Conservation (phyloP, 176 grass and related monocot species). For the Musa schizocarpa region DNA sequence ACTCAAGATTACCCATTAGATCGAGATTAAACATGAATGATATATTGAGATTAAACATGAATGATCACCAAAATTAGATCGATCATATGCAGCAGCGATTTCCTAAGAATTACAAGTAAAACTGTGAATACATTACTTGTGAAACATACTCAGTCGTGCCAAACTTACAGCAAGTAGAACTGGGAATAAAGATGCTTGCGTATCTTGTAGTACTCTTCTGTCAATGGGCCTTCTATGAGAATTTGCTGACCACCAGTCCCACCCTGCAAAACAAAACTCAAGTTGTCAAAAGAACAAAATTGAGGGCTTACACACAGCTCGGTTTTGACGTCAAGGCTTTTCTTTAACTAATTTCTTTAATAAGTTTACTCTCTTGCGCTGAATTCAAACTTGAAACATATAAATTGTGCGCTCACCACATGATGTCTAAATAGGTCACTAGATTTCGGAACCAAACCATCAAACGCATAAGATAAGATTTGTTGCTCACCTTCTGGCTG, state of each 20-base stretch:
- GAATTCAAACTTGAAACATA: too few species aligned
- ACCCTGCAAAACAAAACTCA: conserved; percentile 32
- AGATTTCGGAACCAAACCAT: not conserved
- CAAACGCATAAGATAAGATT: not conserved
- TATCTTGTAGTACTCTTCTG: conserved; percentile 87
- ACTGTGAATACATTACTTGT: not conserved
- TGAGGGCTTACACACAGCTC: not conserved
- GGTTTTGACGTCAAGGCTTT: too few species aligned
- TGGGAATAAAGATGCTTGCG: conserved; percentile 78
- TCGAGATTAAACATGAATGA: not conserved
- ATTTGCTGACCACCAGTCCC: conserved; percentile 65
- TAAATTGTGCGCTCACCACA: too few species aligned
- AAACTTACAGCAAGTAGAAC: conserved; percentile 57
- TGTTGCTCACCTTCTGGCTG: conserved; percentile 57
- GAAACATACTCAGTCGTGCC: not conserved
- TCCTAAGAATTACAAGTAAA: not conserved
- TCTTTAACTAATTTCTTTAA: too few species aligned
- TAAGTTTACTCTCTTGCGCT: too few species aligned
- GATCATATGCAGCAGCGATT: not conserved
- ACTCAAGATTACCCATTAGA: too few species aligned
- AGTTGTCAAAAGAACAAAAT: not conserved
- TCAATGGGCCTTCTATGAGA: conserved; percentile 75
- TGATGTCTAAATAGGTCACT: too few species aligned
- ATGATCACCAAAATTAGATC: not conserved
- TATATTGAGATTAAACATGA: not conserved